Conservation (phyloP, 345 rosid species). For the Populus tremula region DNA sequence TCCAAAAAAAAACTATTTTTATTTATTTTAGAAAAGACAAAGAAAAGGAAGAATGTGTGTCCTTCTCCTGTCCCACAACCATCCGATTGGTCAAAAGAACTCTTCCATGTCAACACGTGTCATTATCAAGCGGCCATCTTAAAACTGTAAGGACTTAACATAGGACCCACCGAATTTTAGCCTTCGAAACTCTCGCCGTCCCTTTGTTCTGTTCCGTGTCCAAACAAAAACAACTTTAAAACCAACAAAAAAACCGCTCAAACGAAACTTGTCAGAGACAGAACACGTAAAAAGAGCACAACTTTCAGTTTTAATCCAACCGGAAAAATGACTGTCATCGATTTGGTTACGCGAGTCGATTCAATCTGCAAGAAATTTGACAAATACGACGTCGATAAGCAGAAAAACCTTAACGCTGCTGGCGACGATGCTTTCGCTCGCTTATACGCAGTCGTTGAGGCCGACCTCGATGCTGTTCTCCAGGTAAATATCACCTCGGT, state of each 20-base stretch:
- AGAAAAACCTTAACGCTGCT: slow-evolving; percentile 13
- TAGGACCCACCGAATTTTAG: not conserved
- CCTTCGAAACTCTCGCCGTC: not conserved
- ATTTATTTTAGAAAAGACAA: not conserved
- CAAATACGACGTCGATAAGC: slow-evolving; percentile 31
- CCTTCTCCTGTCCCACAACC: not conserved
- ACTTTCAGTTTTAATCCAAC: too few relatives aligned
- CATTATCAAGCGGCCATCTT: not conserved
- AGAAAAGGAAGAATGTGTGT: not conserved
- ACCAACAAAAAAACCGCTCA: too few relatives aligned
- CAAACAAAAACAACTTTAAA: too few relatives aligned
- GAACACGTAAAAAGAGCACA: too few relatives aligned
- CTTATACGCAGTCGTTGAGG: slow-evolving; percentile 20
- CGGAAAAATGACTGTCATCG: slow-evolving; percentile 24
- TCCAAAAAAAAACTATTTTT: too few relatives aligned
- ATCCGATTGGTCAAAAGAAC: not conserved
- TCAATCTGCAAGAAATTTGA: slow-evolving; percentile 27
- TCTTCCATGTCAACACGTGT: not conserved
- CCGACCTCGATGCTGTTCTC: slow-evolving; percentile 21
- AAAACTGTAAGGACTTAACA: not conserved
- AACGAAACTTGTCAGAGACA: too few relatives aligned
- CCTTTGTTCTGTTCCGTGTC: too few relatives aligned
- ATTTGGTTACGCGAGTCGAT: slow-evolving; percentile 29
- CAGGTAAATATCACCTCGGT: not conserved
- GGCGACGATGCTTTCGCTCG: slow-evolving; percentile 31